Evolutionary conservation across 306 rosid species (phyloP).

Genomic region (Dryas alaskensis): DNA sequence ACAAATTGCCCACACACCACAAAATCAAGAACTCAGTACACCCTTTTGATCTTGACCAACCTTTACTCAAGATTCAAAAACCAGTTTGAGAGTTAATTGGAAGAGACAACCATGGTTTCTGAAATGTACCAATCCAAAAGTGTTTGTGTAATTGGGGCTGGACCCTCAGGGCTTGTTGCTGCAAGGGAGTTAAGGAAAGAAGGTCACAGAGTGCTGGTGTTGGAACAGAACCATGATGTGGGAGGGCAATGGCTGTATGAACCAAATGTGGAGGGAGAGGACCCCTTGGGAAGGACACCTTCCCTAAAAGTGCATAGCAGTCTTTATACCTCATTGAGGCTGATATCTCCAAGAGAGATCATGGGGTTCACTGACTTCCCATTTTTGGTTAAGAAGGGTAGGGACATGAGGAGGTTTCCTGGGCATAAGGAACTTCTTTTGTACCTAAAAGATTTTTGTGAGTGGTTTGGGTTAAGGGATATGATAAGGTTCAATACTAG

Average conservation of each 20-base stretch:
- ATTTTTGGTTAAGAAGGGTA: constrained; percentile 65
- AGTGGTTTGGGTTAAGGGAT: constrained; percentile 65
- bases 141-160: constrained; percentile 90
- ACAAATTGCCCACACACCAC: constrained; percentile 7
- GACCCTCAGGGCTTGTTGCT: constrained; percentile 82
- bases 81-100: too few relatives aligned
- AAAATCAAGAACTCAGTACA: background rate
- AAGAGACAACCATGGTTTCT: constrained; percentile 47
- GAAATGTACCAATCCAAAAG: constrained; percentile 44
- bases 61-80: too few relatives aligned
- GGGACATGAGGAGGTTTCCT: constrained; percentile 84
- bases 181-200: constrained; percentile 83
- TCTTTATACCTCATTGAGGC: constrained; percentile 64
- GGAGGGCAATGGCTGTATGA: constrained; percentile 97
- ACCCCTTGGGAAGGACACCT: constrained; percentile 56
- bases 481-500: constrained; percentile 70
- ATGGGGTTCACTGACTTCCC: constrained; percentile 92
- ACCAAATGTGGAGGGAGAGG: constrained; percentile 56
- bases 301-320: constrained; percentile 63
- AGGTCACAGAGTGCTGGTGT: constrained; percentile 61
- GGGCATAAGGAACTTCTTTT: constrained; percentile 61
- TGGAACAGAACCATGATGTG: constrained; percentile 79
- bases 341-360: constrained; percentile 71
- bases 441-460: constrained; percentile 73
- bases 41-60: too few relatives aligned